Conservation (phyloP, 306 rosid genomes). For the Notholithocarpus densiflorus region DNA sequence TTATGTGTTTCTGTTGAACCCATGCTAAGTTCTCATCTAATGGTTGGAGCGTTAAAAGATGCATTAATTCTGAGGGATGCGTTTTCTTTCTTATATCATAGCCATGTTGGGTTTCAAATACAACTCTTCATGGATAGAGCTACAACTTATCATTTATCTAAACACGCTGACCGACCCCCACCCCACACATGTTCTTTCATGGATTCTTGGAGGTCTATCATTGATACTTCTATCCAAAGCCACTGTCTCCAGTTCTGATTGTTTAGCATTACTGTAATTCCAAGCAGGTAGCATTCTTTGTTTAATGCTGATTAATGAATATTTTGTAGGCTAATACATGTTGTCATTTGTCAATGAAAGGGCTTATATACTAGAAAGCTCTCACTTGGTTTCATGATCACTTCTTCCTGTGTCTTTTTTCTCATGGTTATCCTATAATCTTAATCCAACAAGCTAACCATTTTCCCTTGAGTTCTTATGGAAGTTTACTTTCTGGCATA, state of each 20-base stretch:
- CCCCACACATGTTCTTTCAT: not conserved
- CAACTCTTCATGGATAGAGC: not conserved
- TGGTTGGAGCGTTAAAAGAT: not conserved
- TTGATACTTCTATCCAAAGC: not conserved
- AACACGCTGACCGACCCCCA: not conserved
- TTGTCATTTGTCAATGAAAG: not conserved
- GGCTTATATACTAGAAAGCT: not conserved
- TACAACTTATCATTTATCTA: not conserved
- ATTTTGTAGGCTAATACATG: not conserved
- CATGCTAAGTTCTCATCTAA: not conserved
- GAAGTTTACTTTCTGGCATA: slow-evolving; percentile 22
- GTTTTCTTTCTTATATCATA: not conserved
- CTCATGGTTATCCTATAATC: slow-evolving; percentile 2
- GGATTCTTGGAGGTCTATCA: not conserved
- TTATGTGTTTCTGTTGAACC: slow-evolving; percentile 3
- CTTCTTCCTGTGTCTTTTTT: slow-evolving; percentile 5
- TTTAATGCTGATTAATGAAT: not conserved
- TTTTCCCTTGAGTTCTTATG: slow-evolving; percentile 10
- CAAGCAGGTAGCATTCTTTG: not conserved
- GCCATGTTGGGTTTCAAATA: no score
- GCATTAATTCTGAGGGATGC: not conserved
- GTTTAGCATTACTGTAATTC: not conserved
- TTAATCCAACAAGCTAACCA: slow-evolving; percentile 21
- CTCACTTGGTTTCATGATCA: slow-evolving; percentile 9
- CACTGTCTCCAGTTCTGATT: not conserved